Percentiles rank a stretch among this genome's conserved stretches.
phyloP scores from a whole-genome alignment of 192 early-diverging fungal genomes.

The Coemansia sp. region DNA sequence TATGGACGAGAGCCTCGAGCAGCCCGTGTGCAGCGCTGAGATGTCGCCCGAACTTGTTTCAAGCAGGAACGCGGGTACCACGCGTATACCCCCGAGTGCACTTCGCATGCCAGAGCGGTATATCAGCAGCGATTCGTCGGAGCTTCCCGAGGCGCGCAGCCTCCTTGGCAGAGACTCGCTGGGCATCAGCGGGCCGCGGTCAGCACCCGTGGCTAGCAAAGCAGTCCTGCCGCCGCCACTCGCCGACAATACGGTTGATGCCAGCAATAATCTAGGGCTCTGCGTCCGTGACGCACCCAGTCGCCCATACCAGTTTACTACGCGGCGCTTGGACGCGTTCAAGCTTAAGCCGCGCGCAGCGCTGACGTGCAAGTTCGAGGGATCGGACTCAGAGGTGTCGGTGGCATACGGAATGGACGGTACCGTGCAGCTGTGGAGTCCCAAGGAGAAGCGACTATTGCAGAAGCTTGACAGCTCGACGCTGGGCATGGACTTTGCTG shows the following conservation, averaged over 20 bases:
- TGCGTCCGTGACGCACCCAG: neutral
- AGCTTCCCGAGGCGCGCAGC: neutral
- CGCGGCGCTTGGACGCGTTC: conserved; percentile 16
- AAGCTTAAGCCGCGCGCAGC: conserved; percentile 36
- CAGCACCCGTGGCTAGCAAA: neutral
- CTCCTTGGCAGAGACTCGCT: neutral
- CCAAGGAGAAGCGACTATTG: neutral
- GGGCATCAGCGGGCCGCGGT: neutral
- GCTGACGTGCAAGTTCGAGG: conserved; percentile 19
- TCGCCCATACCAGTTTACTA: conserved; percentile 21
- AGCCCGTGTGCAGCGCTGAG: neutral
- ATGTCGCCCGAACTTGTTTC: neutral
- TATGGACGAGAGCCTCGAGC: neutral
- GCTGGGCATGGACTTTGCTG: conserved; percentile 17
- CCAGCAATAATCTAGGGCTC: neutral
- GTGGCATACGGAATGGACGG: conserved; percentile 39
- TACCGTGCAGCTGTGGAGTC: conserved; percentile 37
- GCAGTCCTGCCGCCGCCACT: neutral
- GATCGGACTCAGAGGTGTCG: conserved; percentile 2
- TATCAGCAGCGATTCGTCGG: neutral
- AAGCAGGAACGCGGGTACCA: neutral
- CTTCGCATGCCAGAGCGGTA: neutral
- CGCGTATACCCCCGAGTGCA: neutral
- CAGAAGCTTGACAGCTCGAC: neutral
- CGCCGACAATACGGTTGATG: neutral